Evolutionary conservation across 345 rosid species (phyloP).

Genomic region (Sonneratia caseolaris): DNA sequence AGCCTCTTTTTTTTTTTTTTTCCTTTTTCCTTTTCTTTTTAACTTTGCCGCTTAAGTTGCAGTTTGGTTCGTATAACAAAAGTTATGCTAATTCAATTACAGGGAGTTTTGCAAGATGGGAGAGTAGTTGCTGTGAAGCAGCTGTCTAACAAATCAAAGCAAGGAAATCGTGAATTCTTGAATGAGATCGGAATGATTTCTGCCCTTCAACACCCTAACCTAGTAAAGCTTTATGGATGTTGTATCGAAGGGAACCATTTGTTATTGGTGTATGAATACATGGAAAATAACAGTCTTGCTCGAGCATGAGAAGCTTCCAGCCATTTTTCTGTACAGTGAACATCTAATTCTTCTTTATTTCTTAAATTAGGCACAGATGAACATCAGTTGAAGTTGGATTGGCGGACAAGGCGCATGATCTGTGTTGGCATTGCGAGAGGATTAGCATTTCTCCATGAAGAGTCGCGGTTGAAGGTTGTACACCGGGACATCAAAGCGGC

Average conservation of each 20-base stretch:
- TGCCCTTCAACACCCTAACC: conserved; percentile 13
- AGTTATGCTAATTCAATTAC: not conserved
- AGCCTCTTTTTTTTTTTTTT: conserved; percentile 9
- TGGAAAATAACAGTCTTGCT: conserved; percentile 15
- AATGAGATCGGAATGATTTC: conserved; percentile 16
- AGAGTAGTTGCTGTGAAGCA: conserved; percentile 9
- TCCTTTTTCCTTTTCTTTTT: no score
- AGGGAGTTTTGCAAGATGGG: conserved; percentile 12
- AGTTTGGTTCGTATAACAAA: not conserved
- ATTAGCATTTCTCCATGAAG: conserved; percentile 13
- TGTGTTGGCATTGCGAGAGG: conserved; percentile 10
- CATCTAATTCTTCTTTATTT: not conserved
- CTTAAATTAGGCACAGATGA: not conserved
- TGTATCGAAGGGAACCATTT: conserved; percentile 12
- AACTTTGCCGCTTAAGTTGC: not conserved
- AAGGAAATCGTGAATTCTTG: conserved; percentile 11
- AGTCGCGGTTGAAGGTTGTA: conserved; percentile 9
- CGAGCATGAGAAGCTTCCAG: not conserved
- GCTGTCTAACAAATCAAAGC: conserved; percentile 11
- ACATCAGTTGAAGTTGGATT: conserved; percentile 11
- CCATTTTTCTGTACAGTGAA: not conserved
- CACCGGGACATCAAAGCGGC: conserved; percentile 12
- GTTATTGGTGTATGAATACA: conserved; percentile 7
- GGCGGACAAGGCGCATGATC: conserved; percentile 9
- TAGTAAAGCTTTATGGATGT: conserved; percentile 14